These are phyloP conservation scores for Globisporangium yorkense DNA, from an alignment of 352 stramenopile genomes.

Conservation along the genomic window DNA sequence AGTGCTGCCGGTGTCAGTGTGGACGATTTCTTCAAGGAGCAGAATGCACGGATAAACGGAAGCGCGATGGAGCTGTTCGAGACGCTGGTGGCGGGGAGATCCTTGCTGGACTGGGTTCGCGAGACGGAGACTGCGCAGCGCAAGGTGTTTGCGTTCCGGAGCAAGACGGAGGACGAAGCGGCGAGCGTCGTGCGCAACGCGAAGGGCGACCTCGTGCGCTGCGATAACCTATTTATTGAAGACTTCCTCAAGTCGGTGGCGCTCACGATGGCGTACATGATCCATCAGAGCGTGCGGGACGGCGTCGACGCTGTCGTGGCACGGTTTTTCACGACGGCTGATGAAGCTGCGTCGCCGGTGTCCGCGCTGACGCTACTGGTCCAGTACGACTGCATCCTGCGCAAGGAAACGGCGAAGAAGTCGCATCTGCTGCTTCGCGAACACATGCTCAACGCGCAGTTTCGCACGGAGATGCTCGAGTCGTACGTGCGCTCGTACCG, in stretches of 20 bases:
- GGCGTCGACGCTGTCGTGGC: slow-evolving; percentile 45
- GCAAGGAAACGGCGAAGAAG: slow-evolving; percentile 46
- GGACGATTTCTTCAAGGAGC: slow-evolving; percentile 19
- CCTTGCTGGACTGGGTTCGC: slow-evolving; percentile 12
- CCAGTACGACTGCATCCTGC: slow-evolving; percentile 61
- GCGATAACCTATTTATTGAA: slow-evolving; percentile 73
- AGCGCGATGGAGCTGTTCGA: slow-evolving; percentile 12
- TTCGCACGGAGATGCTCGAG: slow-evolving; percentile 72
- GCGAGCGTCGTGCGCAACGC: slow-evolving; percentile 18
- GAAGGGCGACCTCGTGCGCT: slow-evolving; percentile 27
- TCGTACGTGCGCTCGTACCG: slow-evolving; percentile 64
- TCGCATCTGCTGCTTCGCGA: slow-evolving; percentile 69
- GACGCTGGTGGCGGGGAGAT: background rate
- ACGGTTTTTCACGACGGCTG: slow-evolving; percentile 29
- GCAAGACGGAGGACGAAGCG: slow-evolving; percentile 4
- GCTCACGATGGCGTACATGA: slow-evolving; percentile 41
- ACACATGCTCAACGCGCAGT: slow-evolving; percentile 65
- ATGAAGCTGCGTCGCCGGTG: background rate
- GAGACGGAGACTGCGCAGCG: slow-evolving; percentile 28
- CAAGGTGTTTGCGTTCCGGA: slow-evolving; percentile 27
- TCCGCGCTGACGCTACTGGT: slow-evolving; percentile 51
- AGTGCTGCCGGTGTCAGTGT: background rate
- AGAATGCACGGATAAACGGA: slow-evolving; percentile 14
- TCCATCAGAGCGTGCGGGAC: slow-evolving; percentile 57
- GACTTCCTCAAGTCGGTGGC: slow-evolving; percentile 63